phyloP scores from a whole-genome alignment of 129 eudicot species.

The Lonicera japonica region DNA sequence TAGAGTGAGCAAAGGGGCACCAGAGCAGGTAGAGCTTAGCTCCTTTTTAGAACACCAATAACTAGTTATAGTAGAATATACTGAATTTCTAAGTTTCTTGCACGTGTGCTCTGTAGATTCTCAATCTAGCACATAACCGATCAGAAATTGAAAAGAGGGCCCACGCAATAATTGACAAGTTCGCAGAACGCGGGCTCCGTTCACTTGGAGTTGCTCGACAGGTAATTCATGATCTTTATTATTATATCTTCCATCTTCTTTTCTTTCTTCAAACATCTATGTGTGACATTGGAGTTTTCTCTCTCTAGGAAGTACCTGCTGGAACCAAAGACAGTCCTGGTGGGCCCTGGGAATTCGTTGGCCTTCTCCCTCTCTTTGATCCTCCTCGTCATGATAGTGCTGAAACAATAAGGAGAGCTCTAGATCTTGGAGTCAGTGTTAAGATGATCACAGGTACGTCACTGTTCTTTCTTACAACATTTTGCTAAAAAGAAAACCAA shows the following conservation, averaged over 20 bases:
- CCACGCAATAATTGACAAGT: slow-evolving; percentile 17
- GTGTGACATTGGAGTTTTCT: not conserved
- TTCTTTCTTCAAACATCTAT: not conserved
- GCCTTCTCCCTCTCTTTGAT: slow-evolving; percentile 43
- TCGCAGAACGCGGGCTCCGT: slow-evolving; percentile 20
- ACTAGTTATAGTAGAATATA: not conserved
- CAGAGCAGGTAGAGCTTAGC: slow-evolving; percentile 33
- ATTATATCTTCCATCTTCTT: not conserved
- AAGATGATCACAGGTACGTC: slow-evolving; percentile 41
- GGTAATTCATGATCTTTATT: slow-evolving; percentile 5
- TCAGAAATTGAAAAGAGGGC: slow-evolving; percentile 14
- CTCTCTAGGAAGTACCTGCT: slow-evolving; percentile 32
- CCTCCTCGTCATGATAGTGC: slow-evolving; percentile 51
- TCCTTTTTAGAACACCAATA: not conserved
- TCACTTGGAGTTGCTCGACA: slow-evolving; percentile 23
- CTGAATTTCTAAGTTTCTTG: not conserved
- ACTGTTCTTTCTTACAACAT: not conserved
- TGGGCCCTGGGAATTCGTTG: slow-evolving; percentile 43
- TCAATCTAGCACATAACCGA: slow-evolving; percentile 32
- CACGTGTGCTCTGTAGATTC: slow-evolving; percentile 19
- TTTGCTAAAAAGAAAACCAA: too few species aligned
- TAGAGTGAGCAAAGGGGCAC: slow-evolving; percentile 40
- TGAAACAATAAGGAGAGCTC: slow-evolving; percentile 37
- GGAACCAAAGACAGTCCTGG: slow-evolving; percentile 37
- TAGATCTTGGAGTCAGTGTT: slow-evolving; percentile 39